Percentiles rank a stretch among this genome's conserved stretches.
These are phyloP conservation scores for Epichloe hybrida DNA, from an alignment of 2,329 filamentous ascomycete species.

Conservation along the genomic window DNA sequence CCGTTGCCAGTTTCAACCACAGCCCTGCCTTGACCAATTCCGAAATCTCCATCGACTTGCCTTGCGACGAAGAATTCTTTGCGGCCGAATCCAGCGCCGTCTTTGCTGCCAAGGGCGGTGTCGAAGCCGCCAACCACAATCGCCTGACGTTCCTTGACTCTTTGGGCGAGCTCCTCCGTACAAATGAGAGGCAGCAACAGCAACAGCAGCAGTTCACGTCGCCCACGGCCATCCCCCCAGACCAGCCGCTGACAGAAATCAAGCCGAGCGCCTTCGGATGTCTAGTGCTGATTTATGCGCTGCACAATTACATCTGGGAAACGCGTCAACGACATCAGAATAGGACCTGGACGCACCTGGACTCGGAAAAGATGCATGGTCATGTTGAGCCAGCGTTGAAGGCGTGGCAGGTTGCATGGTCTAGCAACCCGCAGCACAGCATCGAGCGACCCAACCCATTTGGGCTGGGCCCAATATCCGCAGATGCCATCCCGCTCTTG, in stretches of 20 bases:
- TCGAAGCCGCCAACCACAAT: conserved; percentile 53
- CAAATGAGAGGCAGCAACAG: conserved; percentile 50
- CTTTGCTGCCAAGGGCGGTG: conserved; percentile 67
- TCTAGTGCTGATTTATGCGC: conserved; percentile 78
- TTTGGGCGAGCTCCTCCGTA: conserved; percentile 65
- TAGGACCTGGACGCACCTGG: conserved; percentile 77
- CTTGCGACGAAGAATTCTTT: conserved; percentile 88
- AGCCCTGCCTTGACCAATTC: conserved; percentile 85
- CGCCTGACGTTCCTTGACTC: conserved; percentile 70
- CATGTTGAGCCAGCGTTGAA: conserved; percentile 89
- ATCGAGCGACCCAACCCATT: conserved; percentile 75
- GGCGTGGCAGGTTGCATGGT: conserved; percentile 91
- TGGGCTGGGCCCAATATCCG: conserved; percentile 67
- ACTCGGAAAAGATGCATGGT: conserved; percentile 90
- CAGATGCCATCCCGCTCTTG: conserved; percentile 79
- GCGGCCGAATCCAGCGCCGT: conserved; percentile 68
- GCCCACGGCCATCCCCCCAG: conserved; percentile 11
- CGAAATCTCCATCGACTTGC: conserved; percentile 77
- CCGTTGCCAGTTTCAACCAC: conserved; percentile 89
- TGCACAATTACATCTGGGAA: conserved; percentile 98
- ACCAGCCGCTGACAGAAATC: conserved; percentile 47
- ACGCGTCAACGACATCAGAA: conserved; percentile 82
- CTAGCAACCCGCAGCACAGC: conserved; percentile 71
- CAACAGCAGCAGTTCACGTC: conserved; percentile 15
- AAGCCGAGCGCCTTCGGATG: conserved; percentile 86